Evolutionary conservation across 331 rosid genomes (phyloP).

Genomic region (Pyrus hybrid): DNA sequence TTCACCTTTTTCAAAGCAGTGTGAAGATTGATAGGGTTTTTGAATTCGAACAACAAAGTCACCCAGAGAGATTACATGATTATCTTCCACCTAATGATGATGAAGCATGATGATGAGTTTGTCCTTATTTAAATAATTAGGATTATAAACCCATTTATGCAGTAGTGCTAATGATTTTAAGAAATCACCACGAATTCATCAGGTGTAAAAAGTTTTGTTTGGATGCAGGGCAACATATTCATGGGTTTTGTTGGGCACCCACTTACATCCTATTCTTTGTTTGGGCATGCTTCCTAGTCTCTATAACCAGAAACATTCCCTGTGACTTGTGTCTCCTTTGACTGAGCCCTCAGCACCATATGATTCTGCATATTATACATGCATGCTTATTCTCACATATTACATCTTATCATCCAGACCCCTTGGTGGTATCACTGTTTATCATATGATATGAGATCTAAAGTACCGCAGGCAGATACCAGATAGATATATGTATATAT

Average conservation of each 20-base stretch:
- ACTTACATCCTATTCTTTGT: neutral
- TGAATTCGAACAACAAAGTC: conserved; percentile 29
- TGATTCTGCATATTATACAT: neutral
- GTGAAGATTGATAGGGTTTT: neutral
- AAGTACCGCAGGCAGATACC: neutral
- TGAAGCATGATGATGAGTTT: neutral
- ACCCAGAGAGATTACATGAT: conserved; percentile 36
- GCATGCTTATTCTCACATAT: neutral
- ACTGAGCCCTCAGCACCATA: conserved; percentile 12
- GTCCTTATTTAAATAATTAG: too few species aligned
- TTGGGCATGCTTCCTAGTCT: conserved; percentile 20
- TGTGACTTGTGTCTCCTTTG: conserved; percentile 66
- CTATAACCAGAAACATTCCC: conserved; percentile 66
- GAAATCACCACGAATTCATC: neutral
- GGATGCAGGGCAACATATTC: conserved; percentile 42
- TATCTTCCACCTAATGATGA: conserved; percentile 41
- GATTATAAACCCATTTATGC: conserved; percentile 36
- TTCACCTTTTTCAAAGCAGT: neutral
- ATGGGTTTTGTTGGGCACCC: conserved; percentile 32
- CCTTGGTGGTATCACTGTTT: neutral
- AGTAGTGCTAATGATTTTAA: neutral
- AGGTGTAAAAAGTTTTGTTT: conserved; percentile 19
- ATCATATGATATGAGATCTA: neutral
- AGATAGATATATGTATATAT: neutral
- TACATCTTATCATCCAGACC: neutral